phyloP scores from a whole-genome alignment of 495 filamentous ascomycete species.

The Xylaria intraflava region DNA sequence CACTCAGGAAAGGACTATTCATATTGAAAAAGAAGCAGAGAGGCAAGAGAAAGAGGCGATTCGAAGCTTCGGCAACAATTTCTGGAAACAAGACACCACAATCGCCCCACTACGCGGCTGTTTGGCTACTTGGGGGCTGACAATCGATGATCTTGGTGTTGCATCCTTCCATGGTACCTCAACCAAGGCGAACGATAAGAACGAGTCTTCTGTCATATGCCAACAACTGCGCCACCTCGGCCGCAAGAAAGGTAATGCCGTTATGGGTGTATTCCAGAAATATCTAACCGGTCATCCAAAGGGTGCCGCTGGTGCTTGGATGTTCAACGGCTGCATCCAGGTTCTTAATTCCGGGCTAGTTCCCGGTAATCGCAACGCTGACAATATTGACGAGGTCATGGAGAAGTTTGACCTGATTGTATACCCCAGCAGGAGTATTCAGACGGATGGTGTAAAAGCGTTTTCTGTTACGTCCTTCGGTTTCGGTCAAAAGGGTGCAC shows the following conservation, averaged over 20 bases:
- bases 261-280: slow-evolving; percentile 98
- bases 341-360: slow-evolving; percentile 89
- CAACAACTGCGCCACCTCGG: slow-evolving; percentile 94
- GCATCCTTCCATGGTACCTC: slow-evolving; percentile 99
- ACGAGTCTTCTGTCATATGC: slow-evolving; percentile 96
- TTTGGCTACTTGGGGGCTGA: slow-evolving; percentile 94
- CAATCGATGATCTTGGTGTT: slow-evolving; percentile 89
- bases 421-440: slow-evolving; percentile 89
- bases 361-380: slow-evolving; percentile 94
- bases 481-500: slow-evolving; percentile 98
- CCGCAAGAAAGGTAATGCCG: slow-evolving; percentile 88
- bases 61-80: slow-evolving; percentile 88
- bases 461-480: slow-evolving; percentile 99
- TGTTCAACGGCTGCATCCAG: slow-evolving; percentile 97
- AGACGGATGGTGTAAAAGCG: slow-evolving; percentile 96
- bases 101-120: slow-evolving; percentile 94
- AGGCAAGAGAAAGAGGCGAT: slow-evolving; percentile 89
- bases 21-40: slow-evolving; percentile 82
- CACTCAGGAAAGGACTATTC: slow-evolving; percentile 71
- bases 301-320: slow-evolving; percentile 98
- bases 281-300: slow-evolving; percentile 98
- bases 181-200: slow-evolving; percentile 98
- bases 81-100: slow-evolving; percentile 91
- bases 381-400: slow-evolving; percentile 94
- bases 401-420: slow-evolving; percentile 97